A percentile compares a stretch with the other conserved stretches of the same genome.
phyloP scores from a whole-genome alignment of 1,139 yeast species.

The Yamadazyma epiphylla region DNA sequence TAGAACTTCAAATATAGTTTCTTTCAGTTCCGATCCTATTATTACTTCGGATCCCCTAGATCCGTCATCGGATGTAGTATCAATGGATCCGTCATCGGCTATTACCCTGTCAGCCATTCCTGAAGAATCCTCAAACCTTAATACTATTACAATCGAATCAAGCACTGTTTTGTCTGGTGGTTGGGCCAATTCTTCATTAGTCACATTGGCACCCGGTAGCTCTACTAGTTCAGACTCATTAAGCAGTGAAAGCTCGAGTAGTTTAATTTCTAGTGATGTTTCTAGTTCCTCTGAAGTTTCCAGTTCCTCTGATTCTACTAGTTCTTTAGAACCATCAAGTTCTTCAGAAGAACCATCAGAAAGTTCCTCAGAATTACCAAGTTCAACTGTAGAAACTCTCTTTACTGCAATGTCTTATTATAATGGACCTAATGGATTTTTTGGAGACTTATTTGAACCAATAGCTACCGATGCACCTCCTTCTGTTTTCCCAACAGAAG shows the following conservation, averaged over 20 bases:
- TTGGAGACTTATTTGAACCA: constrained; percentile 43
- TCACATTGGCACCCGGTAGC: constrained; percentile 1
- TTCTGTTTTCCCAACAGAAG: constrained; percentile 41
- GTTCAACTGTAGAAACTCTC: neutral
- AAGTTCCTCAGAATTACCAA: neutral
- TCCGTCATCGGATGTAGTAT: neutral
- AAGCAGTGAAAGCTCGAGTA: neutral
- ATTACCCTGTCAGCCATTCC: neutral
- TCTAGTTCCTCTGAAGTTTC: constrained; percentile 1
- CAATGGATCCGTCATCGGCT: neutral
- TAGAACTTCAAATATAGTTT: constrained; percentile 1
- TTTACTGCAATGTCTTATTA: constrained; percentile 2
- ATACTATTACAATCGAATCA: too few species aligned
- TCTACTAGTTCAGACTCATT: too few species aligned
- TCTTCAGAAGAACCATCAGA: neutral
- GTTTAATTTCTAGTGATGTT: neutral
- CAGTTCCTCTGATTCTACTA: neutral
- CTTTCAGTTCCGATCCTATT: constrained; percentile 1
- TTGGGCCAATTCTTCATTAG: constrained; percentile 1
- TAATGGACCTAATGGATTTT: constrained; percentile 5
- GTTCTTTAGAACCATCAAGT: constrained; percentile 1
- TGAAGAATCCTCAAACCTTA: neutral
- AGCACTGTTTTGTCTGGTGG: constrained; percentile 1
- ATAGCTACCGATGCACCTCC: constrained; percentile 50
- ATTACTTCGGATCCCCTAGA: constrained; percentile 1